Evolutionary conservation across 83 land plant species (phyloP).

Genomic region (Picea abies): DNA sequence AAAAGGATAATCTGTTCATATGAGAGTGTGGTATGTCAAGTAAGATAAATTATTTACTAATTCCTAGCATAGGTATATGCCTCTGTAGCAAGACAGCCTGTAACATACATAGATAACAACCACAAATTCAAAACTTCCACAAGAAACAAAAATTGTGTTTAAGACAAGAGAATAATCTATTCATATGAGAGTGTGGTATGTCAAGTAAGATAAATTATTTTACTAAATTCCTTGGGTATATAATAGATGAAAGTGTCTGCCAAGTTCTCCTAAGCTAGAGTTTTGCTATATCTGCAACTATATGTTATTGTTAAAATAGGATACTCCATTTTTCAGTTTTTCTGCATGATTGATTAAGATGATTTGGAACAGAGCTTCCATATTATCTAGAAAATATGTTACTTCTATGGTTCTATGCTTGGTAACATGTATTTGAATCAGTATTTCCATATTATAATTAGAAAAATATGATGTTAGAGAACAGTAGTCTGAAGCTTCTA

Average conservation of each 20-base stretch:
- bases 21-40: neutral
- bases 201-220: neutral
- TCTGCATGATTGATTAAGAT: too few species aligned
- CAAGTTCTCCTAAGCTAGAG: neutral
- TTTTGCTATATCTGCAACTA: neutral
- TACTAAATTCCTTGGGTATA: neutral
- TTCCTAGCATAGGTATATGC: too few species aligned
- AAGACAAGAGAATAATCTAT: neutral
- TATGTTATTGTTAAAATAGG: too few species aligned
- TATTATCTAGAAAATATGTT: neutral
- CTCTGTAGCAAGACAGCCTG: too few species aligned
- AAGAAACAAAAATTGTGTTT: too few species aligned
- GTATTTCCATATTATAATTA: neutral
- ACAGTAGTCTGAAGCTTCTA: neutral
- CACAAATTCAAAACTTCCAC: too few species aligned
- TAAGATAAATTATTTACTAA: neutral
- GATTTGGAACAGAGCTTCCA: too few species aligned
- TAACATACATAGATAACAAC: too few species aligned
- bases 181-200: neutral
- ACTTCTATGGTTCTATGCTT: neutral
- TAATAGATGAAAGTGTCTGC: neutral
- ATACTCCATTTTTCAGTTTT: too few species aligned
- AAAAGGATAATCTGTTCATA: neutral
- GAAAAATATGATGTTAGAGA: neutral
- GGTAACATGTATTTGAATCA: neutral